Evolutionary conservation across 257 asterid species (phyloP).

Genomic region (Solanum rostratum): DNA sequence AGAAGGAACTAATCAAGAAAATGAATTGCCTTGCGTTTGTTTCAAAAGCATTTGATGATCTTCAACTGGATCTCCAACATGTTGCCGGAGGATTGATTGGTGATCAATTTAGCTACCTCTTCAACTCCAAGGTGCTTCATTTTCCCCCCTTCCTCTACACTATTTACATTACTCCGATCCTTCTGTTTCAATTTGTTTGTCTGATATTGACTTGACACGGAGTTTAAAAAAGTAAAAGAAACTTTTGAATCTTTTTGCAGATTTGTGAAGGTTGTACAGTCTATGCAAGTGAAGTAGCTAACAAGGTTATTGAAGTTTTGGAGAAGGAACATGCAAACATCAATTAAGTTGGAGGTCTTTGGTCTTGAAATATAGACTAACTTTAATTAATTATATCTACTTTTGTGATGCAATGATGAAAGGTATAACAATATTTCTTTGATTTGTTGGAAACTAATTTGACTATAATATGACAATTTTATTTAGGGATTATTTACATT

Average conservation of each 20-base stretch:
- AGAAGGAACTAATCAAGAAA: constrained; percentile 22
- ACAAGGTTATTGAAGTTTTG: constrained; percentile 1
- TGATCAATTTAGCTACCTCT: constrained; percentile 55
- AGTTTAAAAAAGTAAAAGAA: neutral
- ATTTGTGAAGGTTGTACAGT: neutral
- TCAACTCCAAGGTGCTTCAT: constrained; percentile 65
- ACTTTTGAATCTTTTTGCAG: neutral
- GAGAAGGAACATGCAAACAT: neutral
- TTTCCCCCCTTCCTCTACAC: neutral
- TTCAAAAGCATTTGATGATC: constrained; percentile 64
- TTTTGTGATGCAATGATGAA: neutral
- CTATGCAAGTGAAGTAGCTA: neutral
- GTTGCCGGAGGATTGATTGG: constrained; percentile 89
- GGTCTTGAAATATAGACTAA: neutral
- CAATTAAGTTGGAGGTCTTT: neutral
- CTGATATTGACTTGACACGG: neutral
- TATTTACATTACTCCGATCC: neutral
- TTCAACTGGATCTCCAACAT: constrained; percentile 72
- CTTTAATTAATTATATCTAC: neutral
- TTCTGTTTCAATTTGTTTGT: neutral
- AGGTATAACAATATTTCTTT: neutral
- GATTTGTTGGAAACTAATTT: neutral
- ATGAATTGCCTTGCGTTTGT: constrained; percentile 56
- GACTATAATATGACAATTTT: neutral
- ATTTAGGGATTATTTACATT: neutral